Evolutionary conservation across 305 asterid species (phyloP), one percentile per base, ranked within the genome.

Genomic region (Fraxinus velutina): DNA sequence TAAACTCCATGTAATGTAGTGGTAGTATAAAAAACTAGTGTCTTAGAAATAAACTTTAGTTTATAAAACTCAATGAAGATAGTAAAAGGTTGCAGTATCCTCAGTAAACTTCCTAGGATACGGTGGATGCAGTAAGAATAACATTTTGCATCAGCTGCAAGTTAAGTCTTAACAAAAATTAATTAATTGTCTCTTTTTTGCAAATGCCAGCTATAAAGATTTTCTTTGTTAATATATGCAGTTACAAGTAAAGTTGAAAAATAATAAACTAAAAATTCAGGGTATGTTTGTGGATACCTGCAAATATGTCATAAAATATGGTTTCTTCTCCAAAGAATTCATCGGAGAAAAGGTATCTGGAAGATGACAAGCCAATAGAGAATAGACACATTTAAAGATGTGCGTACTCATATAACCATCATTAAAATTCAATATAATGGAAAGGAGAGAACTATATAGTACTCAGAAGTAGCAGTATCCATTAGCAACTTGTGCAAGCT

Each of bases 401-500:
- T 39, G 74, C 4, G 21, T 37, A 71, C 70, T 78, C 50, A 10
- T 42, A 73, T 60, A 75, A 55, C 39, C 57, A 68, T 5, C 82
- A 83, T 37, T 76, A 44, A 68, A 55, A 37, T 39, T 60, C 66
- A 79, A 66, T 33, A 39, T 68, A 55, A 84, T 70, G 37, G 68
- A 71, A 74, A 70, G 29, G 37, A 80, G 82, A 83, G 37, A 60
- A 73, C 68, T 55, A 60, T 68, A 79, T 74, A 78, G 64, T 94
- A 96, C 99, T 96, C 97, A 17, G 98, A 95, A 85, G 99, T 91
- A 89, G 99, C 98, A 79, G 97, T 93, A 86, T 95, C 99, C 97
- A 94, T 89, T 73, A 95, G 98, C 89, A 95, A 91, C 92, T 95
- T 94, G 86, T 95, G 98, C 91, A 95, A 87, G 90, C 99, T 95